Conservation (phyloP, 2,329 filamentous ascomycete genomes). For the Aaosphaeria arxii region DNA sequence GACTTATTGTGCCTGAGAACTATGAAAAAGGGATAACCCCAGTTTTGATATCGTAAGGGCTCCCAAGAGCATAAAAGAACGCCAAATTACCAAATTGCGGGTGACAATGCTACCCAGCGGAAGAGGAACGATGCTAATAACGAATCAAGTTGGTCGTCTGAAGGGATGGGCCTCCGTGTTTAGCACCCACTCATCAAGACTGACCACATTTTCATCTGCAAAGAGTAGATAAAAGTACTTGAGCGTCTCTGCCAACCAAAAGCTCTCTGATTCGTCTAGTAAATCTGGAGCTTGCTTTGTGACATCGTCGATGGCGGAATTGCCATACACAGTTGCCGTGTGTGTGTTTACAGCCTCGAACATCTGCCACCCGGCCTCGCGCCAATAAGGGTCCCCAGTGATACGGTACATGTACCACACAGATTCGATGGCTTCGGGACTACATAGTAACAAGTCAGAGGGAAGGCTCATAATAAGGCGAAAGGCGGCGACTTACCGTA, state of each 20-base stretch:
- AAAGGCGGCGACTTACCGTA: constrained; percentile 44
- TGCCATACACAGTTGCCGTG: constrained; percentile 61
- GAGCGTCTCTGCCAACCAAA: constrained; percentile 68
- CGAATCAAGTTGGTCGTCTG: constrained; percentile 17
- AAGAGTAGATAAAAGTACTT: constrained; percentile 68
- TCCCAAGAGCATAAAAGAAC: too few relatives aligned
- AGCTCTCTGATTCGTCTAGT: constrained; percentile 69
- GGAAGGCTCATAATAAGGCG: not conserved
- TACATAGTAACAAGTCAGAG: constrained; percentile 6
- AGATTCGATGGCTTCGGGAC: constrained; percentile 75
- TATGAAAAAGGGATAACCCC: too few relatives aligned
- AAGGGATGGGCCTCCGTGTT: constrained; percentile 48
- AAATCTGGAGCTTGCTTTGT: constrained; percentile 46
- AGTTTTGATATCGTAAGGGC: too few relatives aligned
- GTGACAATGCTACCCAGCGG: too few relatives aligned
- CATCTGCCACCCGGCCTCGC: constrained; percentile 72
- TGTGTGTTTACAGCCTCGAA: constrained; percentile 61
- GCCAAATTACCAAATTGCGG: too few relatives aligned
- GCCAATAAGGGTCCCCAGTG: constrained; percentile 64
- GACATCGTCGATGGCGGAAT: constrained; percentile 66
- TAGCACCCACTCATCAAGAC: constrained; percentile 65
- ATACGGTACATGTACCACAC: constrained; percentile 76
- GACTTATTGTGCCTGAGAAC: too few relatives aligned
- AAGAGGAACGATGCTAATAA: too few relatives aligned
- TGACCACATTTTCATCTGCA: constrained; percentile 56